Conservation (phyloP, 257 asterid species). For the Nemophila menziesii region DNA sequence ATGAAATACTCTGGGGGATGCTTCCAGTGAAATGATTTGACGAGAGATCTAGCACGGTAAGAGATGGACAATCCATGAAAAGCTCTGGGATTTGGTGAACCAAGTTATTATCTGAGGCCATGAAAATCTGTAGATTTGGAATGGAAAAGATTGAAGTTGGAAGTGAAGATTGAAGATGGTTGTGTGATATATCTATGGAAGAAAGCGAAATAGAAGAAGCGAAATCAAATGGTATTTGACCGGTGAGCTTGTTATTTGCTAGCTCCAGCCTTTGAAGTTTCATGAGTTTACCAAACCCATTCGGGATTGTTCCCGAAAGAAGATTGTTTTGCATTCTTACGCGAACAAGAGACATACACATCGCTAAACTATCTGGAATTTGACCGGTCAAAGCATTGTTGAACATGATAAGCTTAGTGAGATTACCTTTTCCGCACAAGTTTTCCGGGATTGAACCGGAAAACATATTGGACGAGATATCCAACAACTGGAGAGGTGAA, state of each 20-base stretch:
- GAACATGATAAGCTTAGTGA: conserved; percentile 31
- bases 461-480: conserved; percentile 32
- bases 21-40: conserved; percentile 26
- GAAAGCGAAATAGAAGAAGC: conserved; percentile 28
- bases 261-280: conserved; percentile 29
- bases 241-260: conserved; percentile 29
- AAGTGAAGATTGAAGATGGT: conserved; percentile 29
- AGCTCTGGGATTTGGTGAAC: conserved; percentile 30
- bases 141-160: conserved; percentile 27
- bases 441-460: conserved; percentile 35
- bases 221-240: conserved; percentile 41
- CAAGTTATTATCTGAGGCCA: conserved; percentile 27
- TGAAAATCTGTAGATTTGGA: conserved; percentile 30
- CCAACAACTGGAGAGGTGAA: conserved; percentile 34
- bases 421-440: conserved; percentile 23
- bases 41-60: conserved; percentile 29
- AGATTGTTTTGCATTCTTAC: conserved; percentile 32
- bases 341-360: conserved; percentile 25
- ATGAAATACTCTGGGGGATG: conserved; percentile 33
- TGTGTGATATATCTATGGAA: conserved; percentile 33
- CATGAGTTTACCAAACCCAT: conserved; percentile 28
- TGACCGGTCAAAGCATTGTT: conserved; percentile 32
- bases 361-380: conserved; percentile 25
- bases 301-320: conserved; percentile 32
- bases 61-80: conserved; percentile 24